Conservation (phyloP, 441 rosid genomes). For the Daphne laureola region DNA sequence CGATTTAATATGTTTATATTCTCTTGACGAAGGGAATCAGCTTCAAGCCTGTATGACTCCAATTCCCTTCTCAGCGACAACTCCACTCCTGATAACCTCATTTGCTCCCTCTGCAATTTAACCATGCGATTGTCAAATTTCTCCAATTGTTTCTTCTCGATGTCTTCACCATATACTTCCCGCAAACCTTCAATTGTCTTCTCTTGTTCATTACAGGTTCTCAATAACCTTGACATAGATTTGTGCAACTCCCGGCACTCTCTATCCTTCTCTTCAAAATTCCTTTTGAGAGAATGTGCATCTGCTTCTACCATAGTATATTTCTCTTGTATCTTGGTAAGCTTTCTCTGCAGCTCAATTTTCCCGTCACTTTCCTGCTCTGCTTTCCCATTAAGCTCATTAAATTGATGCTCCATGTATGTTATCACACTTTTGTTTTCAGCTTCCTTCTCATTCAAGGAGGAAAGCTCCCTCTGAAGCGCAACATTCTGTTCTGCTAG, state of each 20-base stretch:
- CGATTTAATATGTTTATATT: conserved; percentile 67
- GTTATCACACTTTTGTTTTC: conserved; percentile 51
- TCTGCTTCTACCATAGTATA: conserved; percentile 42
- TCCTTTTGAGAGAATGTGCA: conserved; percentile 47
- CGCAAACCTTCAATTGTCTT: conserved; percentile 75
- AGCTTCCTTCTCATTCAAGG: conserved; percentile 59
- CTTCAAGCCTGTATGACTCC: conserved; percentile 58
- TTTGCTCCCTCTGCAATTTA: conserved; percentile 70
- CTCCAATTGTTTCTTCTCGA: conserved; percentile 38
- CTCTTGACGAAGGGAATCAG: conserved; percentile 78
- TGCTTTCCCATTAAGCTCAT: conserved; percentile 42
- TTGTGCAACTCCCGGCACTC: conserved; percentile 89
- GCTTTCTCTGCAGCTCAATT: conserved; percentile 33
- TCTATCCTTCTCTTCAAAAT: conserved; percentile 73
- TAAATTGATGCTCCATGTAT: conserved; percentile 49
- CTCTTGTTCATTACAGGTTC: conserved; percentile 80
- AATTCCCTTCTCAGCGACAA: conserved; percentile 67
- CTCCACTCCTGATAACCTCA: conserved; percentile 80
- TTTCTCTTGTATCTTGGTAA: conserved; percentile 51
- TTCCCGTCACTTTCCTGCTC: conserved; percentile 56
- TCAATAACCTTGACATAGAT: conserved; percentile 54
- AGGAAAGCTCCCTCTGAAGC: conserved; percentile 77
- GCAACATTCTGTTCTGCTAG: conserved; percentile 94
- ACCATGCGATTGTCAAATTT: conserved; percentile 38
- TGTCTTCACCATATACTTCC: conserved; percentile 39